Evolutionary conservation across 2,329 filamentous ascomycete species (phyloP).

Genomic region (Emergomyces orientalis): DNA sequence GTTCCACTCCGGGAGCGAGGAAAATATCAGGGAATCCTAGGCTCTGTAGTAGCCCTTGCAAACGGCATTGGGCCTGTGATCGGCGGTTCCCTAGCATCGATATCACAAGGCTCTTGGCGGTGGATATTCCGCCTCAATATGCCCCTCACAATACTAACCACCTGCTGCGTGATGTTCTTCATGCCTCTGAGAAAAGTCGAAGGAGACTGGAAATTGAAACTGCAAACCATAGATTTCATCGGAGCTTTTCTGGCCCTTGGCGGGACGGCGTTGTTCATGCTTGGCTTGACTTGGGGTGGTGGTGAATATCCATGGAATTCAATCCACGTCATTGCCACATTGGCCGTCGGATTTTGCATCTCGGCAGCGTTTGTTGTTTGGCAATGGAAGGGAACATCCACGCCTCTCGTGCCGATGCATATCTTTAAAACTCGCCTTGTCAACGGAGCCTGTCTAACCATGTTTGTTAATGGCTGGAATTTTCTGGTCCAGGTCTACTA

Average conservation of each 20-base stretch:
- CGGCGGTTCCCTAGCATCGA: conserved; percentile 43
- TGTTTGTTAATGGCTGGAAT: conserved; percentile 53
- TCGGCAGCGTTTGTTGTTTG: conserved; percentile 24
- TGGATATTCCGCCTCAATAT: conserved; percentile 50
- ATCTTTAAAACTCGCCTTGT: conserved; percentile 48
- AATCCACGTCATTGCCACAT: conserved; percentile 45
- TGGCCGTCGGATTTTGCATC: conserved; percentile 41
- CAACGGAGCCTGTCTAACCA: conserved; percentile 47
- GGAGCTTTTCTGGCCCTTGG: conserved; percentile 41
- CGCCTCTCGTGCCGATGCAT: conserved; percentile 33
- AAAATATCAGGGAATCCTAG: conserved; percentile 49
- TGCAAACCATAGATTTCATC: conserved; percentile 45
- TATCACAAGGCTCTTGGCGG: conserved; percentile 27
- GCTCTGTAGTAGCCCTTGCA: conserved; percentile 45
- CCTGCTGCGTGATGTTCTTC: conserved; percentile 43
- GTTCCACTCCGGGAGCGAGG: conserved; percentile 51
- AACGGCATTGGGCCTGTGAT: conserved; percentile 49
- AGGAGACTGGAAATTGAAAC: conserved; percentile 44
- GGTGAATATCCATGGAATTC: conserved; percentile 50
- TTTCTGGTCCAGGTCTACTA: conserved; percentile 54
- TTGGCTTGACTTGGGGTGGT: conserved; percentile 52
- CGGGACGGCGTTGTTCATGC: conserved; percentile 36
- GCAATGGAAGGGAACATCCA: conserved; percentile 27
- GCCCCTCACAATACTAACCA: conserved; percentile 43
- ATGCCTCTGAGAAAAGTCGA: conserved; percentile 49